phyloP scores from a whole-genome alignment of 371 early-diverging fungal species.

The Rhizoclosmatium hyalinum region DNA sequence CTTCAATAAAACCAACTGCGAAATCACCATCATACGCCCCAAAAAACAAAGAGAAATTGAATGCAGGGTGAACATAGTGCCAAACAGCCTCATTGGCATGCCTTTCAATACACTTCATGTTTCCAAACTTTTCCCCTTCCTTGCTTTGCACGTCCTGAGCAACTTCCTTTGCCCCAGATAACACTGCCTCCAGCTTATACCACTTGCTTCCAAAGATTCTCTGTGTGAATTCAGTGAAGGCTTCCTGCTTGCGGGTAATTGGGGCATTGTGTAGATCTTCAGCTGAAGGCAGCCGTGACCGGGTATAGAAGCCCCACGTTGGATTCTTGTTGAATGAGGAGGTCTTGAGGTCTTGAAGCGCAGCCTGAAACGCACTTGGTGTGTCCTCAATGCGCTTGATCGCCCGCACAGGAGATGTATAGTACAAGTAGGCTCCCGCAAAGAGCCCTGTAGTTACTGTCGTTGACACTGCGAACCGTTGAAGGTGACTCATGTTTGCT shows the following conservation, averaged over 20 bases:
- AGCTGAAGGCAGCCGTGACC: background rate
- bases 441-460: background rate
- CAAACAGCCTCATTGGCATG: slow-evolving; percentile 19
- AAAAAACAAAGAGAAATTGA: slow-evolving; percentile 27
- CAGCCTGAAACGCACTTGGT: slow-evolving; percentile 2
- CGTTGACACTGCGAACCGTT: slow-evolving; percentile 51
- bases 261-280: background rate
- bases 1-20: slow-evolving; percentile 27
- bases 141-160: background rate
- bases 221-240: slow-evolving; percentile 4
- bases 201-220: slow-evolving; percentile 15
- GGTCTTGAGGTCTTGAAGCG: slow-evolving; percentile 1
- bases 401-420: slow-evolving; percentile 9
- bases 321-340: background rate
- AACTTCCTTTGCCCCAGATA: slow-evolving; percentile 15
- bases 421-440: background rate
- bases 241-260: background rate
- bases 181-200: slow-evolving; percentile 18
- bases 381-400: slow-evolving; percentile 13
- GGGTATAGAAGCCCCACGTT: slow-evolving; percentile 17
- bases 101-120: slow-evolving; percentile 2
- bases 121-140: slow-evolving; percentile 19
- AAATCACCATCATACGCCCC: background rate
- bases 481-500: background rate
- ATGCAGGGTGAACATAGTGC: slow-evolving; percentile 21